Evolutionary conservation across 2,329 filamentous ascomycete genomes (phyloP), one percentile per base, ranked within the genome.

Genomic region (Herpotrichia juniperi): DNA sequence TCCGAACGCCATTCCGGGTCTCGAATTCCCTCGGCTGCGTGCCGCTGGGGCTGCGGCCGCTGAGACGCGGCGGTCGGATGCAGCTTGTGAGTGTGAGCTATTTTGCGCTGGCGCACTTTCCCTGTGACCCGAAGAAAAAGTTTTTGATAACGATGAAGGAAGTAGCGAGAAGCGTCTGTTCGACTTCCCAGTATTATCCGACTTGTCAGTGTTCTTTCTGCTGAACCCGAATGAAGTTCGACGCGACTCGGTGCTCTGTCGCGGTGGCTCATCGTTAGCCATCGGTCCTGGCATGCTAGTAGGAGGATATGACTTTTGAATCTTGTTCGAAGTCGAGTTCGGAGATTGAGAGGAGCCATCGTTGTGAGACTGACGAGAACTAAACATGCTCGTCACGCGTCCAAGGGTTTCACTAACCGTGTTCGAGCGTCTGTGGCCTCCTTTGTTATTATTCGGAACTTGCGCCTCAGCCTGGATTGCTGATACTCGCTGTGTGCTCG

Each of bases 241-340:
- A 19, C 79, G 74, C 3, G 77, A 79, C 26, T 82, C 80, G 32
- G 69, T 78, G n/a, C 79, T 81, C 28, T 74, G 74, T 39, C 79
- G 69, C 21, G 76, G 72, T 40, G 80, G 74, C 81, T 86, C 74
- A 32, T 86, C 84, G 42, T 82, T 81, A 5, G 84, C 78, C 73
- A 89, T 84, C 1, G 85, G 80, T 57, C 88, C 88, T 56, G 88
- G 85, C 91, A 97, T 96, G 77, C 92, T 96, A 42, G 93, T 89
- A 3, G 93, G 93, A 50, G 93, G 93, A 67, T 97, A 96, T 58
- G 84, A 87, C 70, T 85, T 87, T 47, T 83, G 78, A 56, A 87
- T 87, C 70, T 90, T 86, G 57, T 80, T 83, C 53, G 81, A 78
- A 71, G 81, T 83, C 68, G 81, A 81, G 14, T 62, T 66, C 61